Conservation (phyloP, 2,329 filamentous ascomycete species). For the Fusarium denticulatum region DNA sequence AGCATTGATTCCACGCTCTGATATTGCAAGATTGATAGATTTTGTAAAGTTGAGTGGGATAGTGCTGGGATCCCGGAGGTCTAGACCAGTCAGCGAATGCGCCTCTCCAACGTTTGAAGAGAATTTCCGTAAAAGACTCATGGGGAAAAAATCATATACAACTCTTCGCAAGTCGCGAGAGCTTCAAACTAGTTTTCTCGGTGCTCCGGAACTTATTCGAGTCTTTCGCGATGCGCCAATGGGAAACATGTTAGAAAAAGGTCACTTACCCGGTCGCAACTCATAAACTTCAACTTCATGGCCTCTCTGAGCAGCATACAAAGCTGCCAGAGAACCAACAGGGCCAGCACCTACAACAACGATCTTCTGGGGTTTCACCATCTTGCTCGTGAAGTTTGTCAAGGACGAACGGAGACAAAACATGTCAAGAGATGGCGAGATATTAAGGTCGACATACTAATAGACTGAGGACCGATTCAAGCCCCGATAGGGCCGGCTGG, state of each 20-base stretch:
- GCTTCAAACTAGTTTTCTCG: not conserved
- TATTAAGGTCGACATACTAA: slow-evolving; percentile 22
- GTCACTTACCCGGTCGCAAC: slow-evolving; percentile 80
- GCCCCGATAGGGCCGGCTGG: slow-evolving; percentile 31
- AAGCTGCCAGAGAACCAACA: slow-evolving; percentile 88
- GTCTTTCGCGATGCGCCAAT: slow-evolving; percentile 9
- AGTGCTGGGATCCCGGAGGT: slow-evolving; percentile 84
- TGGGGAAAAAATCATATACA: not conserved
- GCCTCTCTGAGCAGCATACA: slow-evolving; percentile 90
- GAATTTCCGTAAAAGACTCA: slow-evolving; percentile 1
- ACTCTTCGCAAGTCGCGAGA: not conserved
- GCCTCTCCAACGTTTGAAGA: not conserved
- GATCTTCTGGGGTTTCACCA: slow-evolving; percentile 68
- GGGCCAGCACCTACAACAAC: slow-evolving; percentile 92
- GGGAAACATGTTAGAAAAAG: not conserved
- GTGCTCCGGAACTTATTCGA: not conserved
- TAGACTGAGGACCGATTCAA: slow-evolving; percentile 1
- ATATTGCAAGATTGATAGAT: slow-evolving; percentile 97
- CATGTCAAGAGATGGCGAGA: slow-evolving; percentile 4
- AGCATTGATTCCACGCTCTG: slow-evolving; percentile 91
- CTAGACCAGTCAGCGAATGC: slow-evolving; percentile 57
- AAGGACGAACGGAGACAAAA: slow-evolving; percentile 40
- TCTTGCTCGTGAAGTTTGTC: slow-evolving; percentile 39
- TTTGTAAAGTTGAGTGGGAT: slow-evolving; percentile 94
- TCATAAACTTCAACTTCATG: slow-evolving; percentile 95